Percentiles rank a stretch among this genome's conserved stretches.
Evolutionary conservation across 2,329 filamentous ascomycete species (phyloP).

Genomic region (Mollisia scopiformis): DNA sequence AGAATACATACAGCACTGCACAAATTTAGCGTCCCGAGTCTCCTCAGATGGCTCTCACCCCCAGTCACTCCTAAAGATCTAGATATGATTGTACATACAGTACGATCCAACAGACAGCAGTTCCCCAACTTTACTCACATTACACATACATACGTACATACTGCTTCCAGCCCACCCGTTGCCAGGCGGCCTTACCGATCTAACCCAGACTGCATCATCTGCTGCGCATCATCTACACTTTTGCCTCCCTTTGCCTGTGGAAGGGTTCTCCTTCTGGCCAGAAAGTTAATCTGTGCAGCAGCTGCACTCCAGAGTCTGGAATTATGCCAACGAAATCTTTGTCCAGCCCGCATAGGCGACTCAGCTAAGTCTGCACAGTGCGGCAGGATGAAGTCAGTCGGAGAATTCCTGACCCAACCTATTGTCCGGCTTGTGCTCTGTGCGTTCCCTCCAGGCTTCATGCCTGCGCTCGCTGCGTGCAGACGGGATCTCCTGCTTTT

Average conservation of each 20-base stretch:
- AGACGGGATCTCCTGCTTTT: conserved; percentile 24
- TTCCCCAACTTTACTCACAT: neutral
- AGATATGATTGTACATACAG: neutral
- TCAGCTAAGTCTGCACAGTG: conserved; percentile 19
- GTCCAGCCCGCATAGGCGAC: conserved; percentile 24
- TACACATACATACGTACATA: conserved; percentile 5
- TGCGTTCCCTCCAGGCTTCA: conserved; percentile 31
- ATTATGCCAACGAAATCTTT: conserved; percentile 28
- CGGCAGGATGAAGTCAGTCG: conserved; percentile 30
- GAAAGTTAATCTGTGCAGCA: conserved; percentile 17
- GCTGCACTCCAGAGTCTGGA: conserved; percentile 32
- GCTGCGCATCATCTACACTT: conserved; percentile 20
- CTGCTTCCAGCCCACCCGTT: conserved; percentile 7
- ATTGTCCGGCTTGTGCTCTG: conserved; percentile 28
- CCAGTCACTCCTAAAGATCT: neutral
- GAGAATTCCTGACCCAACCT: conserved; percentile 30
- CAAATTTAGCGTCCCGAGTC: neutral
- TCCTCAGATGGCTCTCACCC: neutral
- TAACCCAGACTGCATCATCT: conserved; percentile 22
- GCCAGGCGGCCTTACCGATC: conserved; percentile 18
- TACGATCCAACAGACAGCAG: neutral
- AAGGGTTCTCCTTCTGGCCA: conserved; percentile 8
- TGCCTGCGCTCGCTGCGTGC: conserved; percentile 24
- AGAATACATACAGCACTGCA: neutral
- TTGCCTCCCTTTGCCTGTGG: conserved; percentile 10